A percentile compares a stretch with the other conserved stretches of the same genome.
Conservation (phyloP, 1,284 basidiomycete species). For the Boletus mariae region DNA sequence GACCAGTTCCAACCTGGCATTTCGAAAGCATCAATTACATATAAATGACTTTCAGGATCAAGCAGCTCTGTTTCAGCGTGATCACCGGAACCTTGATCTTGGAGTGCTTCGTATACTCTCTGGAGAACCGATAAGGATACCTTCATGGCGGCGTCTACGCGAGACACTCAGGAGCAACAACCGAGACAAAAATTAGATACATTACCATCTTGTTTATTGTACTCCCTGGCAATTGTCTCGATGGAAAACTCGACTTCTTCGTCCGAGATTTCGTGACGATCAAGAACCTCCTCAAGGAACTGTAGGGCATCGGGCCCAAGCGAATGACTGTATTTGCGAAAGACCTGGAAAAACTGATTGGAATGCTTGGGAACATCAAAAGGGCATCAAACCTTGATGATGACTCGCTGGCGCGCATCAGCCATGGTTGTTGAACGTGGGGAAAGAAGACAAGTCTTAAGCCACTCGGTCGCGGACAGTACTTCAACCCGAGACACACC, state of each 20-base stretch:
- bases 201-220: slow-evolving; percentile 88
- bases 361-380: not conserved
- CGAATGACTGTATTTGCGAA: slow-evolving; percentile 80
- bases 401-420: slow-evolving; percentile 49
- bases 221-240: slow-evolving; percentile 83
- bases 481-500: not conserved
- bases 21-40: slow-evolving; percentile 86
- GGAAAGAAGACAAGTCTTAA: not conserved
- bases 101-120: slow-evolving; percentile 79
- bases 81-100: slow-evolving; percentile 64
- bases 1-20: slow-evolving; percentile 95
- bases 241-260: slow-evolving; percentile 77
- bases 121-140: slow-evolving; percentile 70
- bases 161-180: slow-evolving; percentile 3
- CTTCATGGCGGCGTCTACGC: slow-evolving; percentile 75
- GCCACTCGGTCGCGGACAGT: not conserved
- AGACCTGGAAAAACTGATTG: slow-evolving; percentile 47
- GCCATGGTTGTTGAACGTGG: slow-evolving; percentile 30
- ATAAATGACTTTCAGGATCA: slow-evolving; percentile 83
- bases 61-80: slow-evolving; percentile 58
- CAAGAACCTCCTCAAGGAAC: slow-evolving; percentile 65
- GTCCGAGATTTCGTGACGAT: slow-evolving; percentile 62
- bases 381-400: slow-evolving; percentile 55
- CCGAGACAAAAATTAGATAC: slow-evolving; percentile 11
- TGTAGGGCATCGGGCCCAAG: slow-evolving; percentile 72